Percentiles rank a stretch among this genome's conserved stretches.
Evolutionary conservation across 2,329 filamentous ascomycete genomes (phyloP).

Genomic region (Aspergillus terreus): DNA sequence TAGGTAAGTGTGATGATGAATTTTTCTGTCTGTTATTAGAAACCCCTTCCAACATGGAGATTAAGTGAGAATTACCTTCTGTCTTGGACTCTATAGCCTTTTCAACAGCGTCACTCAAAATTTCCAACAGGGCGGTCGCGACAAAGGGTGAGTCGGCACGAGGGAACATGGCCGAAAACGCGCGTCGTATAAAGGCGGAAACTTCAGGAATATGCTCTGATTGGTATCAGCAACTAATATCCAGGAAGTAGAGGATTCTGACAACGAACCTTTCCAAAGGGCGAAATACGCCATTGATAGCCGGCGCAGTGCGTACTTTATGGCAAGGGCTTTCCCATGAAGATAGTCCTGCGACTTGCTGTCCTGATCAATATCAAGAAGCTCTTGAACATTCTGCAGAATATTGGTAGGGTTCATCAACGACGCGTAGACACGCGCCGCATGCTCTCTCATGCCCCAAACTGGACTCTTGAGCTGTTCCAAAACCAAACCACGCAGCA

Average conservation of each 20-base stretch:
- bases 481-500: constrained; percentile 30
- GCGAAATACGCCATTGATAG: constrained; percentile 29
- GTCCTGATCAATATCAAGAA: constrained; percentile 19
- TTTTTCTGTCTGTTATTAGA: constrained; percentile 14
- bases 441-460: constrained; percentile 46
- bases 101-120: constrained; percentile 34
- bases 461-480: constrained; percentile 41
- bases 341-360: constrained; percentile 31
- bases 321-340: constrained; percentile 40
- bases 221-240: constrained; percentile 7
- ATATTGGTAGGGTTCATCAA: constrained; percentile 32
- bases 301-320: constrained; percentile 36
- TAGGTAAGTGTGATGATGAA: constrained; percentile 17
- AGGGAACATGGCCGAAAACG: constrained; percentile 25
- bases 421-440: constrained; percentile 42
- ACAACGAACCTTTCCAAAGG: constrained; percentile 32
- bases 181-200: constrained; percentile 20
- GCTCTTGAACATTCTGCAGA: constrained; percentile 22
- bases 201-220: constrained; percentile 28
- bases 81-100: constrained; percentile 26
- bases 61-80: constrained; percentile 23
- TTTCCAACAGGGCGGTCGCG: constrained; percentile 33
- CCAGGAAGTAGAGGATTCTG: background rate
- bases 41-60: background rate
- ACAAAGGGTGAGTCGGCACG: constrained; percentile 32